Evolutionary conservation across 2,329 filamentous ascomycete genomes (phyloP).

Genomic region (Fusarium sp.): DNA sequence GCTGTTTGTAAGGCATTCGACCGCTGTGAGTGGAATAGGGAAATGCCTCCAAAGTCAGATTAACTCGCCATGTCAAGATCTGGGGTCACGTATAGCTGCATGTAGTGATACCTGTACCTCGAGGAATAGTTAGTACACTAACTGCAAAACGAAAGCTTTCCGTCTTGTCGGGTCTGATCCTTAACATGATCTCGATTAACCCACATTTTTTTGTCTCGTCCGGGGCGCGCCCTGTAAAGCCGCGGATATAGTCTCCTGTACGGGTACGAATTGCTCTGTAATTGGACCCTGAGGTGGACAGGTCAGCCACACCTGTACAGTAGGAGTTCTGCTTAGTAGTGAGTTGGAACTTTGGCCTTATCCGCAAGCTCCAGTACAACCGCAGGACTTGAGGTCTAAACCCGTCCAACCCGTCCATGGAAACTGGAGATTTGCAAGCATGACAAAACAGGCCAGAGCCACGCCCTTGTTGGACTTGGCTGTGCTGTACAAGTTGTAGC

Average conservation of each 20-base stretch:
- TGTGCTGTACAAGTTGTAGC: constrained; percentile 3
- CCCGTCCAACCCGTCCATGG: neutral
- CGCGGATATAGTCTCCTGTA: constrained; percentile 27
- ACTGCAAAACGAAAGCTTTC: constrained; percentile 17
- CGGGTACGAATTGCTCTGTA: constrained; percentile 14
- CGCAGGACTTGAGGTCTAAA: constrained; percentile 1
- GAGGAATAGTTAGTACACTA: constrained; percentile 4
- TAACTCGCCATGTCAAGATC: constrained; percentile 7
- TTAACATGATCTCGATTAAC: constrained; percentile 30
- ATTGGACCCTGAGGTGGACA: constrained; percentile 10
- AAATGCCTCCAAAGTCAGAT: neutral
- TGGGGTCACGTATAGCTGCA: neutral
- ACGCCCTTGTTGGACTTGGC: constrained; percentile 31
- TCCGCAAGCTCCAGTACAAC: neutral
- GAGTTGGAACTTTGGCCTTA: constrained; percentile 3
- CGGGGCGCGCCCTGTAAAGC: constrained; percentile 34
- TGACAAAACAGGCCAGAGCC: constrained; percentile 34
- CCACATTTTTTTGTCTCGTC: constrained; percentile 24
- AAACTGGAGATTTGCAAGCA: constrained; percentile 43
- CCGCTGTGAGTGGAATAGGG: neutral
- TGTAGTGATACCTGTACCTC: neutral
- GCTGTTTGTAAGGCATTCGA: neutral
- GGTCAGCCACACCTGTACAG: constrained; percentile 1
- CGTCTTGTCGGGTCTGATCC: constrained; percentile 21
- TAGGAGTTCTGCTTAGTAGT: constrained; percentile 7